A percentile compares a stretch with the other conserved stretches of the same genome.
These are phyloP conservation scores for Periglandula ipomoeae DNA, from an alignment of 2,329 filamentous ascomycete genomes.

Conservation along the genomic window DNA sequence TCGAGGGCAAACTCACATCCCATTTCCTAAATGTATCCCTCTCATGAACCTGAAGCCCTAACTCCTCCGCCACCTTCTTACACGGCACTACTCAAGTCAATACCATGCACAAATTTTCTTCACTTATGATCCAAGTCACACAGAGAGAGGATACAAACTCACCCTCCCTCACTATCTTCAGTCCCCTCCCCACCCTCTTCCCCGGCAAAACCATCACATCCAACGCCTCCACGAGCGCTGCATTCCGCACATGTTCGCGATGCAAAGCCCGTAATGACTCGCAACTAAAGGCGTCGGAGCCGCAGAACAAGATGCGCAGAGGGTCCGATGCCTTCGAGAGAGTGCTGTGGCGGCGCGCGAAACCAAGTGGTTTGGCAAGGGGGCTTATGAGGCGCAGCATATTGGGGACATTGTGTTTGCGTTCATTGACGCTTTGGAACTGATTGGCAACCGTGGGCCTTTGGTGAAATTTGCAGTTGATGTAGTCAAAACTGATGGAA, in stretches of 20 bases:
- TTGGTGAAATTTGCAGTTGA: too few species aligned
- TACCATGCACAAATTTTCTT: not conserved
- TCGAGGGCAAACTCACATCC: conserved; percentile 43
- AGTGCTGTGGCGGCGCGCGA: not conserved
- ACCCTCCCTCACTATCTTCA: conserved; percentile 61
- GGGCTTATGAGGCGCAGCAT: conserved; percentile 13
- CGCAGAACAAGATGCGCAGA: conserved; percentile 84
- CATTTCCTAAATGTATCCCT: conserved; percentile 77
- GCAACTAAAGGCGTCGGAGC: conserved; percentile 85
- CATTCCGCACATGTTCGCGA: conserved; percentile 43
- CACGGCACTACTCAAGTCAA: conserved; percentile 54
- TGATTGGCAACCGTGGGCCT: too few species aligned
- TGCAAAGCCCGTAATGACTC: conserved; percentile 63
- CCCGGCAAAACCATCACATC: conserved; percentile 77
- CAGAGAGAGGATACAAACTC: conserved; percentile 12
- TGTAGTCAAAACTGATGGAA: too few species aligned
- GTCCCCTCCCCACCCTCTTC: conserved; percentile 67
- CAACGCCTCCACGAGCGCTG: conserved; percentile 58
- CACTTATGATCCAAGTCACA: not conserved
- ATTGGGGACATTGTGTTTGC: not conserved
- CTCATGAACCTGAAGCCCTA: conserved; percentile 62
- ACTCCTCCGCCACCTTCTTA: conserved; percentile 50
- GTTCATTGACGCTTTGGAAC: too few species aligned
- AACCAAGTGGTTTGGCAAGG: not conserved
- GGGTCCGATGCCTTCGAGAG: conserved; percentile 37